Evolutionary conservation across 2,329 filamentous ascomycete genomes (phyloP), one percentile per base, ranked within the genome.

Genomic region (Sarocladiaceae sp.): DNA sequence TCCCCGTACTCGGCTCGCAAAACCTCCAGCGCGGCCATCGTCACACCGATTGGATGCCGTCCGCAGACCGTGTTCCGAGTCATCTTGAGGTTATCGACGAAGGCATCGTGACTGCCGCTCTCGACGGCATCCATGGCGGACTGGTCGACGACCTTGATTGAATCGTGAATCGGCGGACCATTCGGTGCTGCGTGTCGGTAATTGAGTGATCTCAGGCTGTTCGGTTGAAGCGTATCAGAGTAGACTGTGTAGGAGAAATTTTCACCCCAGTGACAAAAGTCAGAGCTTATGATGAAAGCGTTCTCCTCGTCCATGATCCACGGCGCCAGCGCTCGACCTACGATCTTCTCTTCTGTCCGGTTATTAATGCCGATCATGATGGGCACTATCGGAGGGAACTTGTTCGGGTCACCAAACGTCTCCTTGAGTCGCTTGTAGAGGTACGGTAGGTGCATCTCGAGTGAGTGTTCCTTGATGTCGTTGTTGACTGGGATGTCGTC

Each of bases 361-460:
- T 74, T 19, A 29, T 87, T 89, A 55, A 79, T 82, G 34, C 93
- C 93, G 12, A 98, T 73, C 54, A 98, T 78, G 44, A 98, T 83
- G 0, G 93, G 93, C 1, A 96, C 76, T 3, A 98, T 74, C 6
- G 74, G 76, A 0, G 91, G 88, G 53, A 85, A 87, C 3, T 74
- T 58, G 1, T 74, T 65, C 0, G 66, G 58, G 0, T 70, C 65
- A 1, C 64, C 65, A 49, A 78, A 75, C 0, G 70, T 72, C 47
- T 72, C 66, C 42, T 74, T 57, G 2, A 81, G 73, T 44, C 86
- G 80, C 59, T 90, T 89, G 71, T 89, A 90, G 50, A 97, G 84
- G 58, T 94, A 96, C 0, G 93, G 91, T 7, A 97, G 73, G 55
- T 98, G 93, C 85, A 98, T 95, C 69, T 98, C 93, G 2, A 97